Percentiles rank a stretch among this genome's conserved stretches.
Evolutionary conservation across 2,329 filamentous ascomycete species (phyloP).

Genomic region (Chrysoporthe deuterocubensis): DNA sequence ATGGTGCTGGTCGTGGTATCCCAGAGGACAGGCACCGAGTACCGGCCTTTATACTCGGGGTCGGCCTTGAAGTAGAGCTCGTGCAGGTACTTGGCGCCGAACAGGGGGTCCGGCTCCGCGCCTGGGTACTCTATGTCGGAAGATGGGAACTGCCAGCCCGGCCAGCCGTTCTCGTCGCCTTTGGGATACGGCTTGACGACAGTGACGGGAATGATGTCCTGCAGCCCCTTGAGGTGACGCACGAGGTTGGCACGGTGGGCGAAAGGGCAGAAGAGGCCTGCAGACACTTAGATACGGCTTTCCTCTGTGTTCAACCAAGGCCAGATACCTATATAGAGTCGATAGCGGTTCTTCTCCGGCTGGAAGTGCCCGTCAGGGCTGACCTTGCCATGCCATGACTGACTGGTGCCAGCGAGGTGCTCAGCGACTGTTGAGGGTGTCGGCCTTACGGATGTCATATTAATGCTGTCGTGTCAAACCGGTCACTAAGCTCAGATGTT

Average conservation of each 20-base stretch:
- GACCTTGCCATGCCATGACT: slow-evolving; percentile 37
- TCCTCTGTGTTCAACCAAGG: background rate
- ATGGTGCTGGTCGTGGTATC: slow-evolving; percentile 59
- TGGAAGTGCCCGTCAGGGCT: slow-evolving; percentile 32
- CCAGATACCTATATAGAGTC: slow-evolving; percentile 35
- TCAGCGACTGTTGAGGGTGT: slow-evolving; percentile 15
- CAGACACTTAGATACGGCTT: slow-evolving; percentile 28
- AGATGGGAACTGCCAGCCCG: slow-evolving; percentile 63
- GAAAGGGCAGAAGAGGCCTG: slow-evolving; percentile 67
- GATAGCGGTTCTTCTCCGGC: slow-evolving; percentile 35
- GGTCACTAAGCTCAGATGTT: no score
- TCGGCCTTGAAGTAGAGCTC: slow-evolving; percentile 67
- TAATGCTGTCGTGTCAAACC: slow-evolving; percentile 4
- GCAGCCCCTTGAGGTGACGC: slow-evolving; percentile 61
- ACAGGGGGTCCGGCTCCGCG: slow-evolving; percentile 64
- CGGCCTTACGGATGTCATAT: slow-evolving; percentile 18
- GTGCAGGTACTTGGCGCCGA: slow-evolving; percentile 61
- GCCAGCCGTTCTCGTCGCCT: slow-evolving; percentile 65
- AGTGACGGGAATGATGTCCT: slow-evolving; percentile 56
- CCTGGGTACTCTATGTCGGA: slow-evolving; percentile 57
- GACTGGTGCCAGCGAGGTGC: slow-evolving; percentile 21
- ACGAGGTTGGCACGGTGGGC: slow-evolving; percentile 64
- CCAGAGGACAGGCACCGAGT: slow-evolving; percentile 66
- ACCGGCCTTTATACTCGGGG: slow-evolving; percentile 62
- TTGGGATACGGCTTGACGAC: slow-evolving; percentile 70